A percentile compares a stretch with the other conserved stretches of the same genome.
phyloP scores from a whole-genome alignment of 176 grass and related monocot genomes.

The Olyra latifolia region DNA sequence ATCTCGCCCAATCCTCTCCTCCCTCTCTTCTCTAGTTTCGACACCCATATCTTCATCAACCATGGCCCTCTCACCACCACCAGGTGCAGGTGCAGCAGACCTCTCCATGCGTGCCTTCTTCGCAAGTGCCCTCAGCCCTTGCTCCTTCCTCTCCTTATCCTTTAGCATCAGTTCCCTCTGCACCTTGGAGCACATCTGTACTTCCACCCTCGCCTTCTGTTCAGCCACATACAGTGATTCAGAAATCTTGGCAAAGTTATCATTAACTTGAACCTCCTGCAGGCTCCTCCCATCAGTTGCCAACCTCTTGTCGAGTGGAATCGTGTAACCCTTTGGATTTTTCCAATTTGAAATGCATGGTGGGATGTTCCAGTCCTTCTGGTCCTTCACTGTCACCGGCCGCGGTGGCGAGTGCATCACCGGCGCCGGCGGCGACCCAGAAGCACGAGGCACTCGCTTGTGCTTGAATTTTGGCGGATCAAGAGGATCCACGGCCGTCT shows the following conservation, averaged over 20 bases:
- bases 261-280: slow-evolving; percentile 98
- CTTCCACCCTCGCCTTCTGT: slow-evolving; percentile 94
- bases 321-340: slow-evolving; percentile 97
- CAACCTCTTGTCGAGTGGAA: slow-evolving; percentile 89
- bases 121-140: slow-evolving; percentile 82
- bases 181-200: slow-evolving; percentile 92
- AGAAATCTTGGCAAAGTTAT: slow-evolving; percentile 94
- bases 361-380: slow-evolving; percentile 98
- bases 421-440: slow-evolving; percentile 81
- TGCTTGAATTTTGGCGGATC: slow-evolving; percentile 99
- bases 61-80: slow-evolving; percentile 27
- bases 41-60: slow-evolving; percentile 62
- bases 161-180: slow-evolving; percentile 87
- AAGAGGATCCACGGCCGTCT: slow-evolving; percentile 75
- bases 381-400: slow-evolving; percentile 93
- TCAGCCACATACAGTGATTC: slow-evolving; percentile 92
- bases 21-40: slow-evolving; percentile 72
- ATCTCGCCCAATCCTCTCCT: slow-evolving; percentile 86
- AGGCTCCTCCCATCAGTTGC: slow-evolving; percentile 87
- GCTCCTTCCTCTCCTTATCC: slow-evolving; percentile 96
- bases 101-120: slow-evolving; percentile 92
- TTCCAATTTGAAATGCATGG: slow-evolving; percentile 99
- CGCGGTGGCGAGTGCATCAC: slow-evolving; percentile 91
- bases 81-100: slow-evolving; percentile 55
- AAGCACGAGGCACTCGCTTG: slow-evolving; percentile 80